phyloP scores from a whole-genome alignment of 2,329 filamentous ascomycete species.

The Penicillium sp. region DNA sequence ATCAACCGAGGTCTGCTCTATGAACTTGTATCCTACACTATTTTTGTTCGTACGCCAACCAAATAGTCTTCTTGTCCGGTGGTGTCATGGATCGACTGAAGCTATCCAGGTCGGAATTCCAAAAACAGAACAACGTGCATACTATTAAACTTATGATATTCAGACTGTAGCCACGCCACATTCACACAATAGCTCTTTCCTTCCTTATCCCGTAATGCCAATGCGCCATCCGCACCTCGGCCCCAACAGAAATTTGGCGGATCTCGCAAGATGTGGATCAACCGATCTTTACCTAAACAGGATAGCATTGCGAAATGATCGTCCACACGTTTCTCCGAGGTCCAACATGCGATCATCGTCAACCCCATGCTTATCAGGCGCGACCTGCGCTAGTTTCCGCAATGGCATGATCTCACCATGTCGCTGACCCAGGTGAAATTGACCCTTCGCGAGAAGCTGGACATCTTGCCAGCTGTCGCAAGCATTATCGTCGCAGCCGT shows the following conservation, averaged over 20 bases:
- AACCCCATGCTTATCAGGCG: background rate
- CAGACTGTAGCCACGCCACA: too few species aligned
- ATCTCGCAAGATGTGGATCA: background rate
- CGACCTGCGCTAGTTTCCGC: background rate
- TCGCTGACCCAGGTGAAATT: slow-evolving; percentile 21
- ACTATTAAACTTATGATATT: too few species aligned
- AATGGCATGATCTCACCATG: slow-evolving; percentile 11
- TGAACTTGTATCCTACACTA: too few species aligned
- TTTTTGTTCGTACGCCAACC: too few species aligned
- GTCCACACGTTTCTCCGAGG: slow-evolving; percentile 3
- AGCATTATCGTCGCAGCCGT: slow-evolving; percentile 27
- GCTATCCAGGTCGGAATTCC: too few species aligned
- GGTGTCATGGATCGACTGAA: too few species aligned
- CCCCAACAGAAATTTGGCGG: background rate
- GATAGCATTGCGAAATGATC: slow-evolving; percentile 19
- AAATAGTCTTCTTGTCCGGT: too few species aligned
- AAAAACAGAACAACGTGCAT: too few species aligned
- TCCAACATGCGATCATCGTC: background rate
- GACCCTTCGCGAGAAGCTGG: slow-evolving; percentile 31
- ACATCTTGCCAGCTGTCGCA: slow-evolving; percentile 33
- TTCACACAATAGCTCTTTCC: background rate
- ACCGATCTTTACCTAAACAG: slow-evolving; percentile 9
- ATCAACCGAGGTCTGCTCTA: too few species aligned
- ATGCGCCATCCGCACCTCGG: slow-evolving; percentile 3
- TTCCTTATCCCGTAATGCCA: background rate